A percentile compares a stretch with the other conserved stretches of the same genome.
phyloP scores from a whole-genome alignment of 2,329 filamentous ascomycete genomes.

The Nemania sp. region DNA sequence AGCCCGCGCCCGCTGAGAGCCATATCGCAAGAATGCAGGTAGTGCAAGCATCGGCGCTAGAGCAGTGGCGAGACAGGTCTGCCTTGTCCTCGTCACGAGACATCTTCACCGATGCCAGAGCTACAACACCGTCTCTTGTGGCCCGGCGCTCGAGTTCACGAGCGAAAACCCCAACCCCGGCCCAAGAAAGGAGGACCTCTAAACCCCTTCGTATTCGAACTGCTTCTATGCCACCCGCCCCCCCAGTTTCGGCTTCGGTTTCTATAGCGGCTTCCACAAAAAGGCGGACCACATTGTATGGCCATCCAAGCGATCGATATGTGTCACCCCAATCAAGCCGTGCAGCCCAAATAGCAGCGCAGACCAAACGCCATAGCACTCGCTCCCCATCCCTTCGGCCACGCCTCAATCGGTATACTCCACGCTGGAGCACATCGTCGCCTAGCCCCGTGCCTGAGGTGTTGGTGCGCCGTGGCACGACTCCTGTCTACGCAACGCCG shows the following conservation, averaged over 20 bases:
- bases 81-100: conserved; percentile 57
- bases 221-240: conserved; percentile 62
- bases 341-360: conserved; percentile 44
- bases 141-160: conserved; percentile 54
- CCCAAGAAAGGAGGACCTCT: conserved; percentile 57
- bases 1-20: conserved; percentile 58
- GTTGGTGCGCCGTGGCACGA: conserved; percentile 56
- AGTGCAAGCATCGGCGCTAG: conserved; percentile 57
- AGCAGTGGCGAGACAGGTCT: conserved; percentile 55
- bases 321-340: conserved; percentile 54
- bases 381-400: conserved; percentile 66
- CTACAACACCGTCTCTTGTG: conserved; percentile 54
- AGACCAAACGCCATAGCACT: conserved; percentile 62
- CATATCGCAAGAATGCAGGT: conserved; percentile 58
- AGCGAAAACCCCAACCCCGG: conserved; percentile 55
- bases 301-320: conserved; percentile 53
- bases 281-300: conserved; percentile 61
- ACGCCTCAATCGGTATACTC: conserved; percentile 56
- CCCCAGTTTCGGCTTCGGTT: conserved; percentile 52
- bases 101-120: conserved; percentile 38
- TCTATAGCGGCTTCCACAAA: conserved; percentile 58
- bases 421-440: conserved; percentile 64
- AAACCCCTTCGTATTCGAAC: conserved; percentile 64
- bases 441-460: conserved; percentile 58
- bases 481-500: conserved; percentile 79